phyloP scores from a whole-genome alignment of 2,329 filamentous ascomycete genomes.

The Cordyceps cicadae region DNA sequence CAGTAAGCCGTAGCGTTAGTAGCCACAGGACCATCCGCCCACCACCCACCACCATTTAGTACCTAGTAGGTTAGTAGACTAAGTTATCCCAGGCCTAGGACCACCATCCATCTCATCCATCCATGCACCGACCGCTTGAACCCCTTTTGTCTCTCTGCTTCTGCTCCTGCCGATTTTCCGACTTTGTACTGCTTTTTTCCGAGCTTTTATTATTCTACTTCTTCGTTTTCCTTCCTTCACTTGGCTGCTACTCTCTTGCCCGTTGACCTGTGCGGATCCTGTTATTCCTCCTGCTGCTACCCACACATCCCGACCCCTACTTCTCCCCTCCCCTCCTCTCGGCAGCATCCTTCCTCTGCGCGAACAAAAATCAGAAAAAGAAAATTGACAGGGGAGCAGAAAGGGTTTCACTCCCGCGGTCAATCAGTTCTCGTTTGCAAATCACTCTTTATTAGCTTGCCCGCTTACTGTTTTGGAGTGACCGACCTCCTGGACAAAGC shows the following conservation, averaged over 20 bases:
- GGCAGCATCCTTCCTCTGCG: no score
- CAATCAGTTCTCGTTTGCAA: background rate
- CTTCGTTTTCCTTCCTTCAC: background rate
- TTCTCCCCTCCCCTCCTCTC: background rate
- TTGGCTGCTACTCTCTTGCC: background rate
- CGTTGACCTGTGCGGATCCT: no score
- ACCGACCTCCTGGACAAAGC: background rate
- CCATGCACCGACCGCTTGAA: constrained; percentile 4
- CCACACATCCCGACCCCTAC: background rate
- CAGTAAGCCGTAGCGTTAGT: no score
- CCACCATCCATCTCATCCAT: background rate
- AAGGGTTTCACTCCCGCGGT: background rate
- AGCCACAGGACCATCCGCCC: background rate
- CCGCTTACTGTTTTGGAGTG: background rate
- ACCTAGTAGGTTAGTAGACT: no score
- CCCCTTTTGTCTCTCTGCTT: constrained; percentile 4
- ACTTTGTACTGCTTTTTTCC: background rate
- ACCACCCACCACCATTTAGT: background rate
- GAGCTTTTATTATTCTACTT: background rate
- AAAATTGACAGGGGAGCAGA: background rate
- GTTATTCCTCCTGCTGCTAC: background rate
- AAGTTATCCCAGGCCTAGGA: background rate
- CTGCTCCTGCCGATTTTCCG: background rate
- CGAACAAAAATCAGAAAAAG: no score
- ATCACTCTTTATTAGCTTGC: background rate